These are phyloP conservation scores for Aristolochia fimbriata DNA, from an alignment of 164 flowering plant genomes.

Conservation along the genomic window DNA sequence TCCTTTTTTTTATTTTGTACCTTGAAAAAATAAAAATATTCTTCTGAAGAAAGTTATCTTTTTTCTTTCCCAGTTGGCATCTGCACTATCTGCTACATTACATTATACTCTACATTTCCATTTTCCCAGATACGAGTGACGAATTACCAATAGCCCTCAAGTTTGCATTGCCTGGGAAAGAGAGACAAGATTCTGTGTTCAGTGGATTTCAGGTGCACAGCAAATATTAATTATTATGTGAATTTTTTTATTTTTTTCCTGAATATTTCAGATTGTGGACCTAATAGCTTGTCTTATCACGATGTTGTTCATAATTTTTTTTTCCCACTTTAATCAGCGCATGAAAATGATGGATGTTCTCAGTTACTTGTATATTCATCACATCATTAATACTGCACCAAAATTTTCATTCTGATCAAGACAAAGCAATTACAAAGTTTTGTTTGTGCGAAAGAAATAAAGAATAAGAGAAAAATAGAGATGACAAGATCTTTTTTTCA, in stretches of 20 bases:
- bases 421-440: too few relatives aligned
- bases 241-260: not conserved
- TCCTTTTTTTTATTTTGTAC: not conserved
- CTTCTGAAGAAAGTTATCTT: not conserved
- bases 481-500: too few relatives aligned
- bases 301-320: not conserved
- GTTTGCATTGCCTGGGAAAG: conserved; percentile 90
- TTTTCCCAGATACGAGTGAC: conserved; percentile 43
- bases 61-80: not conserved
- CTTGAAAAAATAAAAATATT: too few relatives aligned
- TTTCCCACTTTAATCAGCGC: not conserved
- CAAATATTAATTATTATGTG: conserved; percentile 9
- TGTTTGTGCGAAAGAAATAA: too few relatives aligned
- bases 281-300: not conserved
- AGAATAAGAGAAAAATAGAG: too few relatives aligned
- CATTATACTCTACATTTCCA: not conserved
- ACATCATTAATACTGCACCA: too few relatives aligned
- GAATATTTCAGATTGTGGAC: not conserved
- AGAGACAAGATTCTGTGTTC: conserved; percentile 97
- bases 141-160: conserved; percentile 56
- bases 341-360: too few relatives aligned
- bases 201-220: conserved; percentile 79
- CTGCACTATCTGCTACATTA: not conserved
- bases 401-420: too few relatives aligned
- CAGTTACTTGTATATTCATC: too few relatives aligned